Base-by-base conservation (phyloP, 1,284 basidiomycete genomes). In the Trametes sp. region DNA sequence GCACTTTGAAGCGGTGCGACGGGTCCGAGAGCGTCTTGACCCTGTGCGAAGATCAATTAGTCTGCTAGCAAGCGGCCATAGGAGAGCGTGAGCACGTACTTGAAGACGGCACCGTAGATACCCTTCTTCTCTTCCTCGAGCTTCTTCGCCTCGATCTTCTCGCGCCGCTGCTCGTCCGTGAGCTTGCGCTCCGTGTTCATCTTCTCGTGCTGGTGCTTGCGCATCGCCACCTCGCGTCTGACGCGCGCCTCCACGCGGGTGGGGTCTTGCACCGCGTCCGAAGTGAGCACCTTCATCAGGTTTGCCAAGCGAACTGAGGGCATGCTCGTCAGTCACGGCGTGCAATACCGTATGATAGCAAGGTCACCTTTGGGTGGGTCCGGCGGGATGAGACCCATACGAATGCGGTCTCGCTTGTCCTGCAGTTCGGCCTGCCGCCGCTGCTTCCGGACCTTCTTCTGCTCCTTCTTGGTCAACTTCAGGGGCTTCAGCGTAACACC, bases 241-340 rank as follows among this genome's bases (percentile, higher is more conserved):
- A 99, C 96, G 50, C 93, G 88, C 5, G 96, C 96, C 77, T 99
- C 98, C 14, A 99, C 94, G 68, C 96, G 92, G 2, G 98, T 99
- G 1, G 98, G 95, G 75, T 99, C 98, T 81, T 96, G 93, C 13
- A 98, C 91, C 0, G 96, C 96, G 74, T 98, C 96, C 11, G 94
- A 94, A 0, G 97, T 98, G 42, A 99, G 83, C 14, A 99, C 98
- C 74, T 96, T 96, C 96, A 99, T 98, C 74, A 99, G 80, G 77
- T 99, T 99, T 48, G 93, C 88, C 61, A 99, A 83, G 54, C 96
- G 94, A 62, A 99, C 97, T 95, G 72, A 7, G 66, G 49, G 55
- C 53, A 5, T 14, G 55, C 16, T 14, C 29, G 72, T 79, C 21
- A 23, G 35, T 23, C 23, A 16, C 1, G 9, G 24, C 33, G 23